phyloP scores from a whole-genome alignment of 2,329 filamentous ascomycete species.

The Xylariomycetidae sp. region DNA sequence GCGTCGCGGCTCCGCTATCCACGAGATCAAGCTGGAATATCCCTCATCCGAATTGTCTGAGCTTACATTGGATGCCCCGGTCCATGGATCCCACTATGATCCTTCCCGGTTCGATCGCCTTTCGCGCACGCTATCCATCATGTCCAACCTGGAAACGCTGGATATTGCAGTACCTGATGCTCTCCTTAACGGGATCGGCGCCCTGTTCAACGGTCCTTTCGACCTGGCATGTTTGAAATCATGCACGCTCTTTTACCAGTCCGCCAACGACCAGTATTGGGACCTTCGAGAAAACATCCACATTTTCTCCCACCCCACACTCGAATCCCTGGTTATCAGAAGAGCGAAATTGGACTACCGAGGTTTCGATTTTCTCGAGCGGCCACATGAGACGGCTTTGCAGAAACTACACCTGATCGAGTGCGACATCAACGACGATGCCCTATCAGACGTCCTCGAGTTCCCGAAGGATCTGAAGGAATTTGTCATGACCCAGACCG shows the following conservation, averaged over 20 bases:
- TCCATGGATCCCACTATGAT: constrained; percentile 28
- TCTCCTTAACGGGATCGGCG: constrained; percentile 41
- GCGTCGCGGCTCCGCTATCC: constrained; percentile 42
- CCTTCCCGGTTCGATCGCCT: constrained; percentile 36
- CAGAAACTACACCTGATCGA: constrained; percentile 41
- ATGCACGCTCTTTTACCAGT: constrained; percentile 44
- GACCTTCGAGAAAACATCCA: constrained; percentile 48
- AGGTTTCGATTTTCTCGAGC: constrained; percentile 44
- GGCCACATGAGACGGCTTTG: constrained; percentile 41
- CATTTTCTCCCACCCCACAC: constrained; percentile 45
- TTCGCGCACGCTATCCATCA: constrained; percentile 41
- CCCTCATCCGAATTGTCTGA: constrained; percentile 37
- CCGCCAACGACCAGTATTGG: constrained; percentile 40
- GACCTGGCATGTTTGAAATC: constrained; percentile 43
- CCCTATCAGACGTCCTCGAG: constrained; percentile 34
- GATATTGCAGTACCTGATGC: constrained; percentile 40
- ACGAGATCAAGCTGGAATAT: constrained; percentile 40
- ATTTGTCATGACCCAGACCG: constrained; percentile 42
- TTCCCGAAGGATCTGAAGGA: constrained; percentile 40
- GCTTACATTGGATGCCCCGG: constrained; percentile 33
- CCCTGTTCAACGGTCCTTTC: constrained; percentile 46
- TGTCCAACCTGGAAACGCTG: constrained; percentile 45
- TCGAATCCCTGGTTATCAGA: constrained; percentile 40
- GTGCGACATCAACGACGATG: constrained; percentile 46
- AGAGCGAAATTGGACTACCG: constrained; percentile 41